These are phyloP conservation scores for Alloteropsis semialata DNA, from an alignment of 176 grass and related monocot species.

Conservation along the genomic window DNA sequence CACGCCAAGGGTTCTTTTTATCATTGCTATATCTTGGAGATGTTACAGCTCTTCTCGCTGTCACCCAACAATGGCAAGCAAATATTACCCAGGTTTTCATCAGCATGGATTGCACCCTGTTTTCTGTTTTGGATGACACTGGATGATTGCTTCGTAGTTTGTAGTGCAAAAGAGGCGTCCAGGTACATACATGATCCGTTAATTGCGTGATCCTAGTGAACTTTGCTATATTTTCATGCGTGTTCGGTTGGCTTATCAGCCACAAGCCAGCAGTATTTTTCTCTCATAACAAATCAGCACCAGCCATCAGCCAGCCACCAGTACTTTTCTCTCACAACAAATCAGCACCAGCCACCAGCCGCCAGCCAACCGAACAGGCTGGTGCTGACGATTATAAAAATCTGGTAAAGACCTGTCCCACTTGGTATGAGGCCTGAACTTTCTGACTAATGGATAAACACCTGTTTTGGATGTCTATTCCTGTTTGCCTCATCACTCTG, in stretches of 20 bases:
- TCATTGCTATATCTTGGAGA: conserved; percentile 14
- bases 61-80: conserved; percentile 26
- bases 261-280: no score
- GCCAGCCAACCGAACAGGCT: no score
- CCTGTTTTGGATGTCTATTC: neutral
- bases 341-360: no score
- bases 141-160: neutral
- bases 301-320: no score
- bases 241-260: no score
- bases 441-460: neutral
- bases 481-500: neutral
- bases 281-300: no score
- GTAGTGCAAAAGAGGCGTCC: neutral
- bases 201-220: neutral
- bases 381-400: neutral
- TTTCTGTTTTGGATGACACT: neutral
- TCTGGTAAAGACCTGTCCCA: neutral
- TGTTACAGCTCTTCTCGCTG: conserved; percentile 45
- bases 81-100: conserved; percentile 2
- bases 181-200: neutral
- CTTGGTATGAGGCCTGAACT: neutral
- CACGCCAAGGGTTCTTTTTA: neutral
- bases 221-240: neutral
- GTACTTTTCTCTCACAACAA: no score
- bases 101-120: neutral